Evolutionary conservation across 202 grass and related monocot species (phyloP), one percentile per base, ranked within the genome.

Genomic region (Musa balbisiana): DNA sequence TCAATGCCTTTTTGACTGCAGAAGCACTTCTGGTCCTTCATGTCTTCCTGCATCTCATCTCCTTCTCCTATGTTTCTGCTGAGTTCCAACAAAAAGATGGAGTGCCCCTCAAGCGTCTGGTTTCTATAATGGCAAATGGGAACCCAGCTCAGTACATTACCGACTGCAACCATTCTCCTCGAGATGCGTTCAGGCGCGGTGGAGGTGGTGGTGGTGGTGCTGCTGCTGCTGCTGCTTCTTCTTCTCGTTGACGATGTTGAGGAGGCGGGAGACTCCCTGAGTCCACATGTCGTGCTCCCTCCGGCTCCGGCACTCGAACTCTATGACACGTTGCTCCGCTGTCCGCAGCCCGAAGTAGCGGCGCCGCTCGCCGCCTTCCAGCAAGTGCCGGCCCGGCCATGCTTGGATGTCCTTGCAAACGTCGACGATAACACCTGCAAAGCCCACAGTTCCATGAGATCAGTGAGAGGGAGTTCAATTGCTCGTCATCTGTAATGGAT

Each of bases 341-440:
- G 89, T 99, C 53, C 87, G 78, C 67, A 99, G 79, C 8, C 95
- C 95, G 53, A 99, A 99, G 80, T 99, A 99, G 23, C 95, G 88
- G 3, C 89, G 91, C 51, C 85, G 95, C 81, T 92, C 95, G 0
- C 91, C 91, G 12, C 89, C 87, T 3, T 94, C 87, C 11, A 99
- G 83, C 67, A 99, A 67, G 79, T 99, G 95, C 72, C 95, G 74
- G 12, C 95, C 95, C 8, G 95, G 85, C 95, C 95, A 99, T 33
- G 91, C 86, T 73, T 82, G 53, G 23, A 99, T 65, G 62, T 94
- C 95, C 55, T 90, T 82, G 91, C 95, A 92, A 62, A 99, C 95
- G 14, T 94, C 95, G 67, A 94, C 72, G 52, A 98, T 75, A 80
- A 85, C 85, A 69, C 73, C 95, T 98, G 67, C 64, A 67, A 21